These are phyloP conservation scores for Vinca minor DNA, from an alignment of 257 asterid genomes.

Conservation along the genomic window DNA sequence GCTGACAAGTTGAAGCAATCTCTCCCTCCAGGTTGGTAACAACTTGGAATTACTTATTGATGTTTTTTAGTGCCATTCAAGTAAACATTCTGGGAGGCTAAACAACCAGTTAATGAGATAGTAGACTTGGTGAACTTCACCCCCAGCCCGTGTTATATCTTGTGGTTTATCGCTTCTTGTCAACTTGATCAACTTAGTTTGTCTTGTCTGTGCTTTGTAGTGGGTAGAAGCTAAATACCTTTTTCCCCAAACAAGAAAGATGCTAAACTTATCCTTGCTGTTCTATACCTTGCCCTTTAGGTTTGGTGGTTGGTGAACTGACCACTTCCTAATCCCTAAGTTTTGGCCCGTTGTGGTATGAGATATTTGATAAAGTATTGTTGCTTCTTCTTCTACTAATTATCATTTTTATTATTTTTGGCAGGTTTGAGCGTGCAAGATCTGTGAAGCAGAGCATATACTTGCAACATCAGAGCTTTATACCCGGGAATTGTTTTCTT, in stretches of 20 bases:
- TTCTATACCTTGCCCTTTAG: background rate
- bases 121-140: background rate
- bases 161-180: too few species aligned
- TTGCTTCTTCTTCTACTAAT: background rate
- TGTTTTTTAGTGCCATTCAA: background rate
- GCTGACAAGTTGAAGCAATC: constrained; percentile 30
- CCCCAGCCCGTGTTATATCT: too few species aligned
- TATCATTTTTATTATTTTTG: background rate
- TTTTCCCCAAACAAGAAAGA: too few species aligned
- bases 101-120: background rate
- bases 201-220: too few species aligned
- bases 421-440: constrained; percentile 11
- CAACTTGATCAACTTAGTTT: too few species aligned
- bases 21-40: constrained; percentile 22
- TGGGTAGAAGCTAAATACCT: too few species aligned
- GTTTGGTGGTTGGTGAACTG: background rate
- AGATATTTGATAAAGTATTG: background rate
- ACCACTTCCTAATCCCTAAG: background rate
- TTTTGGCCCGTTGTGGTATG: background rate
- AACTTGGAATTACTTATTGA: background rate
- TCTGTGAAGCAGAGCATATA: background rate
- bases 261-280: background rate
- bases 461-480: background rate
- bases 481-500: background rate
- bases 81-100: background rate